phyloP scores from a whole-genome alignment of 1,139 yeast species.

The Blastobotrys persicus region DNA sequence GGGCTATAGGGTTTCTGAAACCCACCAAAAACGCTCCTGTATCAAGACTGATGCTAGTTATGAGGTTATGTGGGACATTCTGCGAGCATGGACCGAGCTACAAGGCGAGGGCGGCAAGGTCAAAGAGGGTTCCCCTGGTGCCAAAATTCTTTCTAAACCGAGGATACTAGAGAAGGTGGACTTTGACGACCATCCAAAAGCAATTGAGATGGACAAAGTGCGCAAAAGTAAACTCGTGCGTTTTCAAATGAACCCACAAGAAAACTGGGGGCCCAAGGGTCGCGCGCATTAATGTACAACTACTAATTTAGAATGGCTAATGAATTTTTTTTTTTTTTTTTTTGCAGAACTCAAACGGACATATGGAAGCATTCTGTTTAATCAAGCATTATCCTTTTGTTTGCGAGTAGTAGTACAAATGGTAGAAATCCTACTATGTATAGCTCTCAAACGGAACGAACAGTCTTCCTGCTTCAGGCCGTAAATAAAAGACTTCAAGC shows the following conservation, averaged over 20 bases:
- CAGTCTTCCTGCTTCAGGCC: too few relatives aligned
- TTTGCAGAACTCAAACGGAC: too few relatives aligned
- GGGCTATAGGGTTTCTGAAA: conserved; percentile 76
- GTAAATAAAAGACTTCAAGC: too few relatives aligned
- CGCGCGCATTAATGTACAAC: conserved; percentile 27
- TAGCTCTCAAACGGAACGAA: too few relatives aligned
- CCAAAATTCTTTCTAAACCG: conserved; percentile 50
- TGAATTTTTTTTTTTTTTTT: background rate
- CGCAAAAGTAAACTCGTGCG: conserved; percentile 79
- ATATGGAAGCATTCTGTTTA: too few relatives aligned
- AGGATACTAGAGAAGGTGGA: conserved; percentile 37
- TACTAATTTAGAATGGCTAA: background rate
- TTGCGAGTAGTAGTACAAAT: too few relatives aligned
- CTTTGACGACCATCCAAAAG: conserved; percentile 52
- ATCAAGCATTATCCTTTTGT: too few relatives aligned
- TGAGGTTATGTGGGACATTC: conserved; percentile 69
- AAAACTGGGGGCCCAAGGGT: conserved; percentile 95
- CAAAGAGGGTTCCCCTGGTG: conserved; percentile 61
- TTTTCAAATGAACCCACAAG: conserved; percentile 87
- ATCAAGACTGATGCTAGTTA: conserved; percentile 90
- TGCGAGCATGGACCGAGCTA: conserved; percentile 61
- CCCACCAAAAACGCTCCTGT: conserved; percentile 86
- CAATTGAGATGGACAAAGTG: conserved; percentile 53
- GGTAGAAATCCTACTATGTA: too few relatives aligned
- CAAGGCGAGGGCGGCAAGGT: conserved; percentile 39